phyloP scores from a whole-genome alignment of 306 rosid genomes.

The Cicer pinnatifidum region DNA sequence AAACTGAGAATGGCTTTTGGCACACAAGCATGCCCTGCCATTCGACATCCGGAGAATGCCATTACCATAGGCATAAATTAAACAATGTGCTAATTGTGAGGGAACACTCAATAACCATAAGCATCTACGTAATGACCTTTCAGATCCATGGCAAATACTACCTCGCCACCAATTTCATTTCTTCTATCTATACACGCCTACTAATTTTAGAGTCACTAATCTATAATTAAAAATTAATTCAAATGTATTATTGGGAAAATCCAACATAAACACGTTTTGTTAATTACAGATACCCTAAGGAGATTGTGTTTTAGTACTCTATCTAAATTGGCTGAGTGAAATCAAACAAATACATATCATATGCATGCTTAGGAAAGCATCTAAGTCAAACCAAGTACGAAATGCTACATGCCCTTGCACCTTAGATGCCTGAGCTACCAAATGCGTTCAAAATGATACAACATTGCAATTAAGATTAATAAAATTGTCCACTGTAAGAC shows the following conservation, averaged over 20 bases:
- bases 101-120: background rate
- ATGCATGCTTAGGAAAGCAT: conserved; percentile 2
- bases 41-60: background rate
- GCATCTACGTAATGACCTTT: conserved; percentile 14
- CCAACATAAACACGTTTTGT: background rate
- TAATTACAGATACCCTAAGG: background rate
- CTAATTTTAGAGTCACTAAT: background rate
- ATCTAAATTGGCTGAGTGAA: conserved; percentile 20
- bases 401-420: background rate
- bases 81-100: background rate
- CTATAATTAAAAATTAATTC: background rate
- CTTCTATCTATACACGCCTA: background rate
- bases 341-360: conserved; percentile 10
- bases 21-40: conserved; percentile 15
- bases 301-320: background rate
- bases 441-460: conserved; percentile 3
- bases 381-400: conserved; percentile 13
- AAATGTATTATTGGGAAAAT: background rate
- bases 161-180: background rate
- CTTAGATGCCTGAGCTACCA: conserved; percentile 23
- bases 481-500: background rate
- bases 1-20: background rate
- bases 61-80: conserved; percentile 18
- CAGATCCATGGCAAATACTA: conserved; percentile 8
- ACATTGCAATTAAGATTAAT: conserved; percentile 1